These are phyloP conservation scores for Coniella vitis DNA, from an alignment of 2,329 filamentous ascomycete genomes.

Conservation along the genomic window DNA sequence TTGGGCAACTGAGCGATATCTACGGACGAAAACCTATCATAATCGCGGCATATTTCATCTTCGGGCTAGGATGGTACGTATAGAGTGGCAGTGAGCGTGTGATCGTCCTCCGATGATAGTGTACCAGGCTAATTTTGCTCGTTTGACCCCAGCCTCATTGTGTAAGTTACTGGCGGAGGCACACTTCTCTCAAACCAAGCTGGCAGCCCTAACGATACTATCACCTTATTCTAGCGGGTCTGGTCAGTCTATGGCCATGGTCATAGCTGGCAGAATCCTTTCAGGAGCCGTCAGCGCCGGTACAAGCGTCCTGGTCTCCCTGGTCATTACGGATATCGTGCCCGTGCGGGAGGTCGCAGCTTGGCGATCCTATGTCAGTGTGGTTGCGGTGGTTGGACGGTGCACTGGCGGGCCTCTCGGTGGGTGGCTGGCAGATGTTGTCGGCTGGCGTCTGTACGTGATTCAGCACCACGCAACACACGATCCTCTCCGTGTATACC, in stretches of 20 bases:
- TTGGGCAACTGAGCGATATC: conserved; percentile 51
- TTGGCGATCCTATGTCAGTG: conserved; percentile 48
- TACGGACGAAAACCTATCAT: conserved; percentile 48
- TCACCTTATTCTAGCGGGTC: conserved; percentile 34
- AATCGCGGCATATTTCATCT: conserved; percentile 41
- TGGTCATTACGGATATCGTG: conserved; percentile 47
- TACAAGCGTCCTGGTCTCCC: conserved; percentile 42
- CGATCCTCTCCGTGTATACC: not conserved
- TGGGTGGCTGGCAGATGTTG: conserved; percentile 52
- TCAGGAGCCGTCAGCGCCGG: conserved; percentile 46
- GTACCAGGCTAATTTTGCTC: not conserved
- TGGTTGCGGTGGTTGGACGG: conserved; percentile 43
- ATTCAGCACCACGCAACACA: not conserved
- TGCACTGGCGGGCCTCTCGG: conserved; percentile 50
- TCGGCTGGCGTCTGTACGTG: conserved; percentile 59
- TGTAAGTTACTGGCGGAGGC: conserved; percentile 21
- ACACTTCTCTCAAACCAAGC: too few relatives aligned
- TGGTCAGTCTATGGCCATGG: conserved; percentile 38
- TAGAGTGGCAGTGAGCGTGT: not conserved
- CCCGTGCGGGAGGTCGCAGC: conserved; percentile 45
- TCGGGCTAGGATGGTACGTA: conserved; percentile 41
- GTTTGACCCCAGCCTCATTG: conserved; percentile 16
- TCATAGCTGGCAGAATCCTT: conserved; percentile 44
- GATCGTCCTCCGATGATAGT: not conserved
- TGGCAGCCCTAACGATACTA: too few relatives aligned